Evolutionary conservation across 805 yeast genomes (phyloP), one percentile per base, ranked within the genome.

Genomic region (Metschnikowia aberdeeniae): DNA sequence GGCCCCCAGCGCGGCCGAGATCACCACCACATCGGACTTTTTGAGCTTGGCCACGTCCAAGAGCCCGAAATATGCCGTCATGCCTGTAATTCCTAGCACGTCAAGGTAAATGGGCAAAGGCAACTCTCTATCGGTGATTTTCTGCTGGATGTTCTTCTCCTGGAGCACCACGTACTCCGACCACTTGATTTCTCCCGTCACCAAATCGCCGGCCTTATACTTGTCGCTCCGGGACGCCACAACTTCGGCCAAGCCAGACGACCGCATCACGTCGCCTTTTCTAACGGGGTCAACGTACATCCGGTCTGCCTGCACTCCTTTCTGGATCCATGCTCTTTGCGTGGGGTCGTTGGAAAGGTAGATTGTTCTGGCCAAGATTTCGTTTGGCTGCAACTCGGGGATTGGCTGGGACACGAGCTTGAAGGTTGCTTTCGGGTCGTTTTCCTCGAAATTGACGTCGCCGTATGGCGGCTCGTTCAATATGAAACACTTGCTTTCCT

Each of bases 1-100:
- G 13, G 86, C 85, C 49, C 88, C 88, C 17, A 82, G 75, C 6
- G 88, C 88, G 45, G 86, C 87, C 13, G 82, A 76, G 36, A 82
- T 66, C 33, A 81, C 62, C 53, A 77, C 67, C 7, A 70, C 66
- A 53, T 80, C 78, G 22, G 67, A 68, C n/a, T 62, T 58, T 47
- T 57, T 51, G 46, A 80, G 59, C 36, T 70, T 61, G 17, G 79
- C 81, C 46, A 78, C 70, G 34, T 73, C 71, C 47, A 57, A 62
- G 40, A 80, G 67, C 12, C 81, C 80, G 49, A 74, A 64, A 63
- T 78, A 81, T 1, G 87, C 84, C 20, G 87, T 81, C 47, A 81
- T 52, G 0, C 82, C 76, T 10, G 86, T 80, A 48, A 75, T 49
- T 33, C 87, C 88, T 17, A 78, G 59, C 3, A 72, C 64, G 30